A percentile compares a stretch with the other conserved stretches of the same genome.
Evolutionary conservation across 2,329 filamentous ascomycete species (phyloP).

Genomic region (Scorias spongiosa): DNA sequence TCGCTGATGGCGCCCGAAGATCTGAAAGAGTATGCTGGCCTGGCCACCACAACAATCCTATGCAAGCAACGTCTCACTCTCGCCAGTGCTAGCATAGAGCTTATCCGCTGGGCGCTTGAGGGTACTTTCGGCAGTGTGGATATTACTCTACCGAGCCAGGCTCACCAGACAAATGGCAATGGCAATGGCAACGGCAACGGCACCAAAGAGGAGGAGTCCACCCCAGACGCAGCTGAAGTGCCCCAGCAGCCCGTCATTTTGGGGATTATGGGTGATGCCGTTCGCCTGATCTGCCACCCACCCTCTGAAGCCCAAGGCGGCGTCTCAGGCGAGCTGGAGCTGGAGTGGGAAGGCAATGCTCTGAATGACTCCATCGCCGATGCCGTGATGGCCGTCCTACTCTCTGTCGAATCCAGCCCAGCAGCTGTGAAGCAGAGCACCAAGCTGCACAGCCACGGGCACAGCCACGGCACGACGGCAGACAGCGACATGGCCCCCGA

Average conservation of each 20-base stretch:
- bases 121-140: slow-evolving; percentile 77
- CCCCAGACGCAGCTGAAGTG: slow-evolving; percentile 44
- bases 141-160: slow-evolving; percentile 17
- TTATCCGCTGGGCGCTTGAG: slow-evolving; percentile 88
- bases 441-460: slow-evolving; percentile 32
- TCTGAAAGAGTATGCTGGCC: slow-evolving; percentile 85
- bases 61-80: slow-evolving; percentile 85
- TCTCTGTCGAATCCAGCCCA: slow-evolving; percentile 84
- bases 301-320: slow-evolving; percentile 15
- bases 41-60: slow-evolving; percentile 85
- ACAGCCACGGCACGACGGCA: slow-evolving; percentile 16
- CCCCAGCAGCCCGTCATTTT: slow-evolving; percentile 37
- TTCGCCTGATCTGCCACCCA: slow-evolving; percentile 47
- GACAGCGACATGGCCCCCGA: slow-evolving; percentile 4
- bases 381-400: slow-evolving; percentile 80
- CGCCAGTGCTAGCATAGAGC: slow-evolving; percentile 72
- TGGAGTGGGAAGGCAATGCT: slow-evolving; percentile 97
- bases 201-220: slow-evolving; percentile 23
- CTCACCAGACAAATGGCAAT: slow-evolving; percentile 8
- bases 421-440: slow-evolving; percentile 77
- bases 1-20: slow-evolving; percentile 95
- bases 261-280: slow-evolving; percentile 73
- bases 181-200: slow-evolving; percentile 12
- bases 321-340: slow-evolving; percentile 59
- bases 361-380: slow-evolving; percentile 98